Conservation (phyloP, 768 basidiomycete species). For the Coprinopsis strossmayeri region DNA sequence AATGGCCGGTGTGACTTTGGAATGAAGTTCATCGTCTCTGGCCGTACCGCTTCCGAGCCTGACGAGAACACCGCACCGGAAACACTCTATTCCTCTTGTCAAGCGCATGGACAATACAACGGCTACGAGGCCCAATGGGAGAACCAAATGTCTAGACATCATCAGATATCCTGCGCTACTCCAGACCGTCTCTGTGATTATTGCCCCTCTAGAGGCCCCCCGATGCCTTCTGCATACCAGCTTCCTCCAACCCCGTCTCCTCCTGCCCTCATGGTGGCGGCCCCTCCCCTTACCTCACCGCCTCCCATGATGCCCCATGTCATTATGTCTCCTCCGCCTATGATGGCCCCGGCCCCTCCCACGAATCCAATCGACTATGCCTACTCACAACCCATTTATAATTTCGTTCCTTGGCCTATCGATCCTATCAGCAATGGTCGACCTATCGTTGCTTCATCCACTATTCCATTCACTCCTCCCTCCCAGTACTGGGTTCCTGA, state of each 20-base stretch:
- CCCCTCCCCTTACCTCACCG: constrained; percentile 1
- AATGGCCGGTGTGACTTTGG: constrained; percentile 44
- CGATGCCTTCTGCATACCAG: not conserved
- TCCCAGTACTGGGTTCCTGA: not conserved
- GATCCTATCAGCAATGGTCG: no score
- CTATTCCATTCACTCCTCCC: not conserved
- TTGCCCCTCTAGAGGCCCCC: constrained; percentile 23
- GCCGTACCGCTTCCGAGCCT: constrained; percentile 14
- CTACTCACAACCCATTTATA: constrained; percentile 2
- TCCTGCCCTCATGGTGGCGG: constrained; percentile 5
- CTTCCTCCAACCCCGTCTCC: constrained; percentile 9
- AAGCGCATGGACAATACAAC: not conserved
- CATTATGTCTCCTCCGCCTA: constrained; percentile 4
- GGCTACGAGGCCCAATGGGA: constrained; percentile 12
- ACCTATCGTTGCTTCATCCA: no score
- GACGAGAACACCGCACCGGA: not conserved
- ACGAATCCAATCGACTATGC: not conserved
- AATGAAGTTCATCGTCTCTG: constrained; percentile 40
- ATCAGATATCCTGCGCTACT: constrained; percentile 11
- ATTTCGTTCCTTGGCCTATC: no score
- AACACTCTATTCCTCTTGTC: constrained; percentile 6
- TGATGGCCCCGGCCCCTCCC: not conserved
- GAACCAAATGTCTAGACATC: constrained; percentile 10
- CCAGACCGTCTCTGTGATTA: constrained; percentile 19
- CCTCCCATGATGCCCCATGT: constrained; percentile 11